Base-by-base conservation (phyloP, 1,284 basidiomycete genomes). In the Xanthoconium separans region DNA sequence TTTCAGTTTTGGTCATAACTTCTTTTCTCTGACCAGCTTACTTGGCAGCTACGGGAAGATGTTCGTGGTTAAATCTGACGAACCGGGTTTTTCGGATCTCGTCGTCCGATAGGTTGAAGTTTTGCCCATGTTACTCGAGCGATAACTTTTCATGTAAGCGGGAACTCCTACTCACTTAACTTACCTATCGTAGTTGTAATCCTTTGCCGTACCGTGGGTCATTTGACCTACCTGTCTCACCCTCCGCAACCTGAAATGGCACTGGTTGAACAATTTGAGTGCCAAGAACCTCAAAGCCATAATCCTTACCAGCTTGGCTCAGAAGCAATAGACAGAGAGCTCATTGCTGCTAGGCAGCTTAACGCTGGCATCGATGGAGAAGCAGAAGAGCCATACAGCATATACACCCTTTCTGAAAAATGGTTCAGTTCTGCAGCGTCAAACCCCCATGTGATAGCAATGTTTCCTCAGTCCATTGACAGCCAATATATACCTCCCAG, bases 401-500 rank as follows among this genome's bases (percentile, higher is more conserved):
- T 85, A 36, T 89, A 81, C 62, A 79, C 80, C 0, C 60, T 58
- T 5, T 59, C 65, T 13, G 85, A 90, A 64, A 88, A 86, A 73
- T 87, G 84, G 85, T 16, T 24, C 27, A 29, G n/a, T 50, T 46
- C 20, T 37, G n/a, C 27, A 7, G 41, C 15, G 24, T 31, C 22
- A 24, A 34, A 16, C 13, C 9, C 44, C 33, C 43, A 43, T 44
- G 24, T 11, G 16, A 22, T 12, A 53, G 40, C 24, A 4, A 39
- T 24, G 24, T 51, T 20, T 37, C 34, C 7, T 54, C 37, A 89
- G 87, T 61, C 87, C 88, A 3, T 67, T 92, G 27, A 85, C 89
- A 3, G 78, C 85, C 5, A 91, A 85, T 56, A 85, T 90, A 53
- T 93, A 90, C 65, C 82, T 91, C 56, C 89, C 89, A 10, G 87